Percentiles rank a stretch among this genome's conserved stretches.
Conservation (phyloP, 441 rosid species). For the Pelargonium exstipulatum region DNA sequence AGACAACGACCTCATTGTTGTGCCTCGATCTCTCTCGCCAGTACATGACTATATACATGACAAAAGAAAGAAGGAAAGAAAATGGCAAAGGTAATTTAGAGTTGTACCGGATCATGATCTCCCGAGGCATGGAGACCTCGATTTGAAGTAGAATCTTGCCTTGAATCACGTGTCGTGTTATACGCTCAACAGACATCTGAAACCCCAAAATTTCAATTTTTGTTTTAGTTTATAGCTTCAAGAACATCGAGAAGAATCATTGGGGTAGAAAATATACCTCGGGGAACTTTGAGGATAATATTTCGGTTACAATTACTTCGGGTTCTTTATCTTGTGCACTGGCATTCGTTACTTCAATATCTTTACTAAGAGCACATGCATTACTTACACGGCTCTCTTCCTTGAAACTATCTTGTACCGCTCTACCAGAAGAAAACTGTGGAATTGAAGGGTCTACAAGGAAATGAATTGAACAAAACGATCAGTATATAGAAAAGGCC, state of each 20-base stretch:
- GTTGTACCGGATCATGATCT: conserved; percentile 44
- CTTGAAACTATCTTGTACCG: conserved; percentile 31
- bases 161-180: conserved; percentile 61
- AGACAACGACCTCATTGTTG: too few species aligned
- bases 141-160: conserved; percentile 54
- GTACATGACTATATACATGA: too few species aligned
- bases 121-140: conserved; percentile 59
- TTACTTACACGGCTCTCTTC: neutral
- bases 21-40: too few species aligned
- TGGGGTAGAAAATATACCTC: conserved; percentile 34
- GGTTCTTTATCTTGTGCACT: conserved; percentile 37
- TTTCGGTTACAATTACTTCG: conserved; percentile 36
- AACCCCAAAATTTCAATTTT: conserved; percentile 6
- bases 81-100: too few species aligned
- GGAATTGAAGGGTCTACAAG: conserved; percentile 67
- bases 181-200: conserved; percentile 61
- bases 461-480: neutral
- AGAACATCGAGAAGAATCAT: too few species aligned
- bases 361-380: neutral
- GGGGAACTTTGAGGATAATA: conserved; percentile 41
- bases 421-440: conserved; percentile 28
- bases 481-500: conserved; percentile 7
- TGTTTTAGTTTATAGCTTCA: neutral
- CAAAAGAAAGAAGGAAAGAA: too few species aligned
- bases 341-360: neutral